Evolutionary conservation across 768 basidiomycete species (phyloP), one percentile per base, ranked within the genome.

Genomic region (Leccinum obscurum): DNA sequence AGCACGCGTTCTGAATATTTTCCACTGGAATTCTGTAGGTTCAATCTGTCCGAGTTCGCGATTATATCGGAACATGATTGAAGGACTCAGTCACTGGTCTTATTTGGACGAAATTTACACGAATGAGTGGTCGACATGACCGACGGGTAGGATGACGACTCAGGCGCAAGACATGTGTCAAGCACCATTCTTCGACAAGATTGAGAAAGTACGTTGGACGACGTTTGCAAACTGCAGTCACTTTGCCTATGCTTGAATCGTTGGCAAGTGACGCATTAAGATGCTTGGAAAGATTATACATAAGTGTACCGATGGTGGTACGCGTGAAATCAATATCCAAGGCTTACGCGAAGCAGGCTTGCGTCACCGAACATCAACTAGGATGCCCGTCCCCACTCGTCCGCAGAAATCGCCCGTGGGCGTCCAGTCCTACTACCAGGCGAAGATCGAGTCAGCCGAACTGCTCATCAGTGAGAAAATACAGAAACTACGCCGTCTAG

Each of bases 391-490:
- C 26, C 70, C 74, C 4, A 68, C 72, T 11, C 68, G 67, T 4
- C 68, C 76, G 37, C 62, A 67, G 49, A 70, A 74, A 35, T 80
- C 82, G 1, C 82, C 86, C 5, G 86, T 83, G 34, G 89, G 90
- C 34, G 82, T 93, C 55, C 90, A 94, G 70, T 85, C 89, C 0
- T 99, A 96, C 80, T 98, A 95, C 72, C 92, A 95, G 73, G 88
- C 93, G 17, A 99, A 98, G 78, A 98, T 98, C 37, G 95, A 98
- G 71, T 80, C 89, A 9, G 89, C 95, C 1, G 96, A 98, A 68
- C 81, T 97, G 30, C 83, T 91, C 46, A 97, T 98, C 64, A 97
- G 95, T 76, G 87, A 94, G 76, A 96, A 95, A 75, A 97, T 95
- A 0, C 95, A 98, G 80, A 98, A 98, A 77, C 72, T 99, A 57